Evolutionary conservation across 495 filamentous ascomycete species (phyloP).

Genomic region (Annulohypoxylon maeteangense): DNA sequence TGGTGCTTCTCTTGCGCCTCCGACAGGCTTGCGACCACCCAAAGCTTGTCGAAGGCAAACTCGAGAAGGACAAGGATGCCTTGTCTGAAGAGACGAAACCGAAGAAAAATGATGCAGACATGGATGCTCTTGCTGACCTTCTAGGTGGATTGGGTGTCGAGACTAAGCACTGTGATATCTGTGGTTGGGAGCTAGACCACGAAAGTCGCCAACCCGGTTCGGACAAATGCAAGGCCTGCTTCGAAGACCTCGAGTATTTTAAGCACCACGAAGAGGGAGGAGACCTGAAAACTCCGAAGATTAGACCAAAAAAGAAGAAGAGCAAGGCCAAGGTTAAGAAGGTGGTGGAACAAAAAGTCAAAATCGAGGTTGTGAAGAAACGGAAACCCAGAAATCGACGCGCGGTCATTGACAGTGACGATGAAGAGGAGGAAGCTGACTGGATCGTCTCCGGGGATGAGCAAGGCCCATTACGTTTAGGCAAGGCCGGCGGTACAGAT

Average conservation of each 20-base stretch:
- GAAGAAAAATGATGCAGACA: conserved; percentile 61
- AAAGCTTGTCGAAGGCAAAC: conserved; percentile 80
- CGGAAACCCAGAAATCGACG: conserved; percentile 63
- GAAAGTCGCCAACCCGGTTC: conserved; percentile 66
- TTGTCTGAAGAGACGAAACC: conserved; percentile 70
- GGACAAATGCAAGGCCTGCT: conserved; percentile 73
- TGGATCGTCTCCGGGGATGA: conserved; percentile 79
- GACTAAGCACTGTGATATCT: conserved; percentile 88
- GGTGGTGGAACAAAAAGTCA: conserved; percentile 59
- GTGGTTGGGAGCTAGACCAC: conserved; percentile 73
- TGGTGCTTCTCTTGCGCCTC: conserved; percentile 87
- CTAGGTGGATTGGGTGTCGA: conserved; percentile 85
- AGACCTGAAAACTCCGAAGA: conserved; percentile 43
- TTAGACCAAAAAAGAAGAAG: conserved; percentile 46
- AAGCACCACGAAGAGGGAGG: conserved; percentile 53
- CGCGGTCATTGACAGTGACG: conserved; percentile 70
- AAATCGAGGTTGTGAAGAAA: conserved; percentile 50
- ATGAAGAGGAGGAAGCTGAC: conserved; percentile 75
- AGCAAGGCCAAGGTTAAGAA: conserved; percentile 60
- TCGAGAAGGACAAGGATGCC: conserved; percentile 88
- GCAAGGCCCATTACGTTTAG: conserved; percentile 66
- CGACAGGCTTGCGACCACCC: conserved; percentile 96
- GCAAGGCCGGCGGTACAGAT: conserved; percentile 81
- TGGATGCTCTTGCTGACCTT: conserved; percentile 86
- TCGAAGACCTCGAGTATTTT: conserved; percentile 67